These are phyloP conservation scores for Bruguiera sexangula DNA, from an alignment of 345 rosid genomes.

Conservation along the genomic window DNA sequence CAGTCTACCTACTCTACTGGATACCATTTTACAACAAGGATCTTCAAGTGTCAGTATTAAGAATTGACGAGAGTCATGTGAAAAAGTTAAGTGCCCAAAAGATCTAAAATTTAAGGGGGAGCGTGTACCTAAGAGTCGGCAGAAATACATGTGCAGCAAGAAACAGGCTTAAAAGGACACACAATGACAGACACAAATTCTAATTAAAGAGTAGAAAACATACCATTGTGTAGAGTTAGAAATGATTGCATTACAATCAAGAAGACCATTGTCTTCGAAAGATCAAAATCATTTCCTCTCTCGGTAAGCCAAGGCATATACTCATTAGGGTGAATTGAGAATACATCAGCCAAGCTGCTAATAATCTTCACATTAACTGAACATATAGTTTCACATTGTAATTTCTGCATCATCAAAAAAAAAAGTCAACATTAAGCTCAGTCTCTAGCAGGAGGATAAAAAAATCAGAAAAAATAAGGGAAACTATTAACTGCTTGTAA, in stretches of 20 bases:
- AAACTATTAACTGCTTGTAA: neutral
- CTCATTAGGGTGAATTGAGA: conserved; percentile 47
- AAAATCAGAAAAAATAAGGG: neutral
- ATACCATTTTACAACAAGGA: no score
- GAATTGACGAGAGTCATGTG: no score
- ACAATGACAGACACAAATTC: no score
- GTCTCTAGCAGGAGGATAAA: neutral
- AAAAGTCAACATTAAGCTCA: conserved; percentile 11
- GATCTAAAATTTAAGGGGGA: no score
- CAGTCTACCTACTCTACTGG: no score
- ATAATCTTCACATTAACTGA: conserved; percentile 57
- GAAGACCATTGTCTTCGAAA: conserved; percentile 65
- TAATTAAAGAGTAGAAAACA: conserved; percentile 15
- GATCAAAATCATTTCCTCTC: conserved; percentile 42
- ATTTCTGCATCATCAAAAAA: conserved; percentile 42
- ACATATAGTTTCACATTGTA: conserved; percentile 38
- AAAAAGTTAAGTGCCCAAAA: no score
- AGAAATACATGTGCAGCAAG: no score
- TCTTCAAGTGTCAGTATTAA: no score
- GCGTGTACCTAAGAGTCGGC: no score
- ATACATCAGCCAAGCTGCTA: conserved; percentile 51
- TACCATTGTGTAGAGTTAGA: conserved; percentile 32
- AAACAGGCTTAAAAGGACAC: no score
- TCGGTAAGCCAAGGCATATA: conserved; percentile 50
- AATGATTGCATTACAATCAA: conserved; percentile 71